A percentile compares a stretch with the other conserved stretches of the same genome.
Evolutionary conservation across 164 flowering plant species (phyloP).

Genomic region (Nymphaea thermarum): DNA sequence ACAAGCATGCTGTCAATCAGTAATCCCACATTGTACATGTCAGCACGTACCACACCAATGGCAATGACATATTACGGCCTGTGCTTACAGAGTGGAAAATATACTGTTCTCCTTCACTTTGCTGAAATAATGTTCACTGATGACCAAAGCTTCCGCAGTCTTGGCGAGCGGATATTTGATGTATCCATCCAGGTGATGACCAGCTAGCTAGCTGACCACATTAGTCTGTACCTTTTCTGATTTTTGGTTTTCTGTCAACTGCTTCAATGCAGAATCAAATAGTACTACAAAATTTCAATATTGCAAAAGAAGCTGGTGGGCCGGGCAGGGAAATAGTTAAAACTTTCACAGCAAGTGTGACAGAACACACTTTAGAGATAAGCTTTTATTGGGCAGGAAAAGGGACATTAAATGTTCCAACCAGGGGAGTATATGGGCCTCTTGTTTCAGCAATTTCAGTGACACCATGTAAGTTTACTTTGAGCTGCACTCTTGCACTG

Average conservation of each 20-base stretch:
- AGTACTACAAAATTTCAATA: conserved; percentile 28
- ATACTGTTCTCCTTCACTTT: conserved; percentile 9
- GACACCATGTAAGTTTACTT: not conserved
- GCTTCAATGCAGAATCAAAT: conserved; percentile 16
- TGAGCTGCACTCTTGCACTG: not conserved
- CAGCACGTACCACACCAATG: conserved; percentile 5
- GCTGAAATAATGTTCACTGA: conserved; percentile 7
- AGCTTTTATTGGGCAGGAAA: conserved; percentile 35
- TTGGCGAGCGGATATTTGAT: conserved; percentile 7
- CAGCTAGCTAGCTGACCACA: not conserved
- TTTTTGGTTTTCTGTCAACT: not conserved
- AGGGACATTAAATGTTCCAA: conserved; percentile 29
- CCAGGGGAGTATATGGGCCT: conserved; percentile 13
- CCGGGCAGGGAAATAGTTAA: conserved; percentile 10
- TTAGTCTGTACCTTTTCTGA: not conserved
- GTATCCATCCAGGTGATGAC: conserved; percentile 6
- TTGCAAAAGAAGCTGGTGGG: conserved; percentile 26
- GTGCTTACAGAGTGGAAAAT: conserved; percentile 5
- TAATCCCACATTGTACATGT: conserved; percentile 4
- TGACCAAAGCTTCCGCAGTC: conserved; percentile 2
- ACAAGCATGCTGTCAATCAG: conserved; percentile 2
- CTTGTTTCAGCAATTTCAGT: not conserved
- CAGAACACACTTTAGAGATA: conserved; percentile 21
- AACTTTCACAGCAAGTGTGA: conserved; percentile 16
- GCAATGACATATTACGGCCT: conserved; percentile 7